Conservation (phyloP, 2,329 filamentous ascomycete genomes). For the Aciculosporium take region DNA sequence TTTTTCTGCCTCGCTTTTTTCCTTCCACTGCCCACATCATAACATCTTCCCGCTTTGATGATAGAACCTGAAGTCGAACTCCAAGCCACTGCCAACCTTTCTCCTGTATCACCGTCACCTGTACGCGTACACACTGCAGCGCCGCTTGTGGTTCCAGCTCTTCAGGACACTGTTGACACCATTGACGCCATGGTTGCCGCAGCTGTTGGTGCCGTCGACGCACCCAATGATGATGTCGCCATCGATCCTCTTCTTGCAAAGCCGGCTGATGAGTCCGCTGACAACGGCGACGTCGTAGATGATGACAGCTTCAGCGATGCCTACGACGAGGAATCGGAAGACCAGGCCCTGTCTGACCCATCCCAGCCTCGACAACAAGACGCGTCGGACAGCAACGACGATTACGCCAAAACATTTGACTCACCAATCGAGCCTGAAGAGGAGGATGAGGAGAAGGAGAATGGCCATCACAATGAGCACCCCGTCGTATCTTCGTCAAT, state of each 20-base stretch:
- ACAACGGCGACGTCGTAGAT: slow-evolving; percentile 25
- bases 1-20: slow-evolving; percentile 8
- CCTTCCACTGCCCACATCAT: slow-evolving; percentile 1
- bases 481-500: slow-evolving; percentile 33
- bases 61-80: slow-evolving; percentile 30
- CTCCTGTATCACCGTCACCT: slow-evolving; percentile 35
- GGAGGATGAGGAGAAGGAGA: slow-evolving; percentile 22
- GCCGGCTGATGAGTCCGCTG: slow-evolving; percentile 20
- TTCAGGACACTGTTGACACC: slow-evolving; percentile 38
- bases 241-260: slow-evolving; percentile 18
- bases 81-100: slow-evolving; percentile 38
- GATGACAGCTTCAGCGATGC: slow-evolving; percentile 34
- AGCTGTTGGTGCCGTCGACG: slow-evolving; percentile 14
- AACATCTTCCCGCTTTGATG: slow-evolving; percentile 23
- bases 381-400: slow-evolving; percentile 26
- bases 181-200: slow-evolving; percentile 32
- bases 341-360: slow-evolving; percentile 8
- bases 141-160: slow-evolving; percentile 31
- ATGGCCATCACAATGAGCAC: slow-evolving; percentile 21
- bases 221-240: slow-evolving; percentile 14
- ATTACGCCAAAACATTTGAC: slow-evolving; percentile 38
- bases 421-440: slow-evolving; percentile 27
- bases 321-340: slow-evolving; percentile 28
- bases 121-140: slow-evolving; percentile 33
- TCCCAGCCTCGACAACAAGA: slow-evolving; percentile 18